Evolutionary conservation across 129 eudicot genomes (phyloP).

Genomic region (Lactuca sativa): DNA sequence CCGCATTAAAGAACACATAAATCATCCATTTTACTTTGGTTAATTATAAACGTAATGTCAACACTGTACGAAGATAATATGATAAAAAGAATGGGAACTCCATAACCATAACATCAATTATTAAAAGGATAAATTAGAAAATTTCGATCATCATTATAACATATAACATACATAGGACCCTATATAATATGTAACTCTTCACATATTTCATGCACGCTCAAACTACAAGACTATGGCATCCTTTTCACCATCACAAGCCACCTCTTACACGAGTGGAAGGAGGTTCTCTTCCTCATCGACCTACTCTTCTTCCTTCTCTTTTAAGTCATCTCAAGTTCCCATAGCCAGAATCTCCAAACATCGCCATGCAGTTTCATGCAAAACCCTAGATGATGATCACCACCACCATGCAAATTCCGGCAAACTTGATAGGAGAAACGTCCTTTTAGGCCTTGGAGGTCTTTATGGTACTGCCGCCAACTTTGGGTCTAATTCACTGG

Average conservation of each 20-base stretch:
- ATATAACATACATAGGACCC: neutral
- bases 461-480: slow-evolving; percentile 50
- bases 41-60: too few relatives aligned
- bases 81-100: too few relatives aligned
- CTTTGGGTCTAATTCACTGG: slow-evolving; percentile 33
- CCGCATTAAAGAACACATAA: too few relatives aligned
- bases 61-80: too few relatives aligned
- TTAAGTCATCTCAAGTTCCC: slow-evolving; percentile 38
- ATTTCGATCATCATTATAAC: too few relatives aligned
- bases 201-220: neutral
- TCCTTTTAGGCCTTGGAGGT: slow-evolving; percentile 60
- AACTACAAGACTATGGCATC: slow-evolving; percentile 29
- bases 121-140: too few relatives aligned
- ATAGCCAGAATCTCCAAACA: slow-evolving; percentile 22
- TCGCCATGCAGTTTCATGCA: slow-evolving; percentile 45
- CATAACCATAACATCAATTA: too few relatives aligned
- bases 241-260: slow-evolving; percentile 27
- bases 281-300: slow-evolving; percentile 25
- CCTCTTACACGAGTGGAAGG: neutral
- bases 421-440: slow-evolving; percentile 55
- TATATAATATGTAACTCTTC: slow-evolving; percentile 22
- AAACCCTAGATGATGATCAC: slow-evolving; percentile 30
- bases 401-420: slow-evolving; percentile 6
- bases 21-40: too few relatives aligned
- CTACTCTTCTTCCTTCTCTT: slow-evolving; percentile 26